Conservation (phyloP, 192 early-diverging fungal genomes). For the Coemansia sp. region DNA sequence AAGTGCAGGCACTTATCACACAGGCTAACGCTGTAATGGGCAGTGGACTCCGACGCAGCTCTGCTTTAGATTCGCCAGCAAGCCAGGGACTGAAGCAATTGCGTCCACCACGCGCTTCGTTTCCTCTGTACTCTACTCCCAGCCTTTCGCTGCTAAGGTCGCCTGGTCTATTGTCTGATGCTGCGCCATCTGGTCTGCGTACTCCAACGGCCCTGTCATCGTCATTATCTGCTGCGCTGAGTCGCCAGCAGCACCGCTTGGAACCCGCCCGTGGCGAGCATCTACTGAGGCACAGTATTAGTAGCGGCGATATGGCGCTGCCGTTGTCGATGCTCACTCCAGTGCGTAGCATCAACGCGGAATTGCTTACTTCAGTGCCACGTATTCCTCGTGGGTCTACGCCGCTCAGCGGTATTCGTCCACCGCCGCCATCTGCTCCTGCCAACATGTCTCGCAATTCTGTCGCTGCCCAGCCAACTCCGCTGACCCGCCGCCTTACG, state of each 20-base stretch:
- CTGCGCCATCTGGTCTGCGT: slow-evolving; percentile 11
- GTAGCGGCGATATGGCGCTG: slow-evolving; percentile 17
- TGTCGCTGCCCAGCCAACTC: not conserved
- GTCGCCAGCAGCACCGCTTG: slow-evolving; percentile 32
- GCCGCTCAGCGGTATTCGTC: not conserved
- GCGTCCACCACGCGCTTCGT: slow-evolving; percentile 44
- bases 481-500: not conserved
- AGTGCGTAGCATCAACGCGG: not conserved
- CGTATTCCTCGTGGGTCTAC: slow-evolving; percentile 8
- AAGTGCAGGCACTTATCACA: slow-evolving; percentile 45
- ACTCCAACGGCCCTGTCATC: slow-evolving; percentile 6
- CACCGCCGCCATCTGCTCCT: not conserved
- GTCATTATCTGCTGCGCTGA: slow-evolving; percentile 18
- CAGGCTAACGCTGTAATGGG: slow-evolving; percentile 52
- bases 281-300: not conserved
- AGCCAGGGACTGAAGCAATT: not conserved
- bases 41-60: slow-evolving; percentile 4
- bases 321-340: slow-evolving; percentile 11
- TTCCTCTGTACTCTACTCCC: slow-evolving; percentile 23
- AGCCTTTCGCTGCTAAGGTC: slow-evolving; percentile 5
- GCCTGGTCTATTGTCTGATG: not conserved
- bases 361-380: not conserved
- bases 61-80: slow-evolving; percentile 6
- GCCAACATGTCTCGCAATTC: not conserved
- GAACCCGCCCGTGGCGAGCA: slow-evolving; percentile 17